Evolutionary conservation across 768 basidiomycete genomes (phyloP).

Genomic region (Naganishia vaughanmartiniae): DNA sequence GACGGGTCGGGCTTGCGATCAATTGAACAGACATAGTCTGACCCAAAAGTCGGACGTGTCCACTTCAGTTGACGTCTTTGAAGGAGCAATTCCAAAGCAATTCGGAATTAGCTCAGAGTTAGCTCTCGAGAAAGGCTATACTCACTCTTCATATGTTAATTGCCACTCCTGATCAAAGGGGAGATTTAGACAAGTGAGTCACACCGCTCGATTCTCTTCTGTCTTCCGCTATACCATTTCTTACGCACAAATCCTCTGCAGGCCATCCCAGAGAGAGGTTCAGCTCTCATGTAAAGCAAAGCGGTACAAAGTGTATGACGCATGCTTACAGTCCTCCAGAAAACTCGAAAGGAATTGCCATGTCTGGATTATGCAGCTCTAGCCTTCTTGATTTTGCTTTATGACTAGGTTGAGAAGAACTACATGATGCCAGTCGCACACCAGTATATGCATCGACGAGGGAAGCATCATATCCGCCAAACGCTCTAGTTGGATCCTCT

Average conservation of each 20-base stretch:
- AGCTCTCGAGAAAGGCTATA: not conserved
- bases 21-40: slow-evolving; percentile 47
- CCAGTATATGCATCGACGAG: slow-evolving; percentile 41
- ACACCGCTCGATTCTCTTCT: not conserved
- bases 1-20: slow-evolving; percentile 49
- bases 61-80: slow-evolving; percentile 42
- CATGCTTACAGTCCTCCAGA: slow-evolving; percentile 46
- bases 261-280: slow-evolving; percentile 20
- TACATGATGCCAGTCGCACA: slow-evolving; percentile 41
- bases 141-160: slow-evolving; percentile 46
- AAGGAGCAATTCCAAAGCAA: not conserved
- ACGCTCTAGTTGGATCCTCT: slow-evolving; percentile 17
- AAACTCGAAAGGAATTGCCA: slow-evolving; percentile 43
- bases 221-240: not conserved
- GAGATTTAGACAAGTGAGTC: not conserved
- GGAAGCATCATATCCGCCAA: slow-evolving; percentile 18
- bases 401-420: slow-evolving; percentile 35
- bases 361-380: slow-evolving; percentile 50
- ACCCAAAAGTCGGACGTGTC: slow-evolving; percentile 27
- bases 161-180: slow-evolving; percentile 46
- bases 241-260: slow-evolving; percentile 34
- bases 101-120: not conserved
- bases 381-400: slow-evolving; percentile 44
- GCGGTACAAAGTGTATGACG: not conserved
- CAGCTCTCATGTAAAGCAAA: slow-evolving; percentile 1